These are phyloP conservation scores for Mucor piriformis DNA, from an alignment of 371 early-diverging fungal genomes.

Conservation along the genomic window DNA sequence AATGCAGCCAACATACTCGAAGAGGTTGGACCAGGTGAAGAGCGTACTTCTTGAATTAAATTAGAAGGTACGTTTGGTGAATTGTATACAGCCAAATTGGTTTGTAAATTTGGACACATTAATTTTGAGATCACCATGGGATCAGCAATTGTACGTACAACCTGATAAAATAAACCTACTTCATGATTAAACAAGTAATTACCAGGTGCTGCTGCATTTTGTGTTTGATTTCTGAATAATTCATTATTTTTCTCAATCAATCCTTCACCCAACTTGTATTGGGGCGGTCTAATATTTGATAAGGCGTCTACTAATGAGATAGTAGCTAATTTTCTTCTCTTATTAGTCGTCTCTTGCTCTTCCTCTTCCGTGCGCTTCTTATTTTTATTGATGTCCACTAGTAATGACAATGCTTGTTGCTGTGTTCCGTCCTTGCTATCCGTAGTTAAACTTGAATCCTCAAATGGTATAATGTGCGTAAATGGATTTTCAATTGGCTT, in stretches of 20 bases:
- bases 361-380: not conserved
- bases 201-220: conserved; percentile 48
- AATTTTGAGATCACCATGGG: conserved; percentile 43
- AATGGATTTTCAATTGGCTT: conserved; percentile 57
- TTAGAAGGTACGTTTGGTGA: conserved; percentile 11
- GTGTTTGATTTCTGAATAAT: conserved; percentile 35
- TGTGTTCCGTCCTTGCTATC: conserved; percentile 10
- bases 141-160: conserved; percentile 40
- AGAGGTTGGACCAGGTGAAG: conserved; percentile 16
- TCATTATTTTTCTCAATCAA: conserved; percentile 29
- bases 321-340: conserved; percentile 4
- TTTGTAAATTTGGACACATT: conserved; percentile 45
- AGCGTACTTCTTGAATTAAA: conserved; percentile 8
- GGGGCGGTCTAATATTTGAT: conserved; percentile 17
- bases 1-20: conserved; percentile 40
- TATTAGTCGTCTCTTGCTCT: not conserved
- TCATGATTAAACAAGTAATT: conserved; percentile 40
- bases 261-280: conserved; percentile 26
- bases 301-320: conserved; percentile 26
- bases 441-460: conserved; percentile 45
- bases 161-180: conserved; percentile 36
- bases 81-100: conserved; percentile 31
- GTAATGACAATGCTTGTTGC: conserved; percentile 12
- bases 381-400: not conserved
- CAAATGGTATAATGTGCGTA: conserved; percentile 53